phyloP scores from a whole-genome alignment of 257 asterid genomes.

The Petunia axillaris region DNA sequence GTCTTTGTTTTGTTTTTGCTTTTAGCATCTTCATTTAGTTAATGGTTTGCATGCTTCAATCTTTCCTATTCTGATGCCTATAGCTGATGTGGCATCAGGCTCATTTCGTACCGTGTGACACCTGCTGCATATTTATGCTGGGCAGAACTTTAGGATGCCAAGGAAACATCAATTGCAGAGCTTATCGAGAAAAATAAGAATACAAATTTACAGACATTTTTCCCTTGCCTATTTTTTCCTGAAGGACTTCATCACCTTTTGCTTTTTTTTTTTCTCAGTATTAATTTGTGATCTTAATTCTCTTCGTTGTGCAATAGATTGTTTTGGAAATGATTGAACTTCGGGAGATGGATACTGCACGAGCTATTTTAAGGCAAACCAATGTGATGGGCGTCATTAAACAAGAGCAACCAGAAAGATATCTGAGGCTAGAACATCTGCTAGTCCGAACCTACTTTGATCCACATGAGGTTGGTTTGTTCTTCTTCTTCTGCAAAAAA shows the following conservation, averaged over 20 bases:
- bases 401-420: conserved; percentile 96
- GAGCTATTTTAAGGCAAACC: conserved; percentile 94
- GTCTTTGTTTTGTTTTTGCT: no score
- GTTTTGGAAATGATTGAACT: conserved; percentile 98
- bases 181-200: no score
- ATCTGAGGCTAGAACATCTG: conserved; percentile 91
- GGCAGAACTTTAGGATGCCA: neutral
- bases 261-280: neutral
- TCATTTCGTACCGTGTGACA: neutral
- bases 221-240: neutral
- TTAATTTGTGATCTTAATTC: conserved; percentile 7
- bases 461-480: conserved; percentile 72
- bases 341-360: conserved; percentile 97
- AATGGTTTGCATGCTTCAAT: neutral
- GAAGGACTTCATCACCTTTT: neutral
- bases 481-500: neutral
- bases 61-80: neutral
- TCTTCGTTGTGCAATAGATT: conserved; percentile 48
- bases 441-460: conserved; percentile 95
- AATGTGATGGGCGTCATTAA: conserved; percentile 99
- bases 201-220: neutral
- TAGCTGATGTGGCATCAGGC: neutral
- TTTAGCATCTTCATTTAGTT: neutral
- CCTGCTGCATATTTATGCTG: neutral
- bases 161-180: no score